phyloP scores from a whole-genome alignment of 2,329 filamentous ascomycete genomes.

The Cercospora sp. region DNA sequence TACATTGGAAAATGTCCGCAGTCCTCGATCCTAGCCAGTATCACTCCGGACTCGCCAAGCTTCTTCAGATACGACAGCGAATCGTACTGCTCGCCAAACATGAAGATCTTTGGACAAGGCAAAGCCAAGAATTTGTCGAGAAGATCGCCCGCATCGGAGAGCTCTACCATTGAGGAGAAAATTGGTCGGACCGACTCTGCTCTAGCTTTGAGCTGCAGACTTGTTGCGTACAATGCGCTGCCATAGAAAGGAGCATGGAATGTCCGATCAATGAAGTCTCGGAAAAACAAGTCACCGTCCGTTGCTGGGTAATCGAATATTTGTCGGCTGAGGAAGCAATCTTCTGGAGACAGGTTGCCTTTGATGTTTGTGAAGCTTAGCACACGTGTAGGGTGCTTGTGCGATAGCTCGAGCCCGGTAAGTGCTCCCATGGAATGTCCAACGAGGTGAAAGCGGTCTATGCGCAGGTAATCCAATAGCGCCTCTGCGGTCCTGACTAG shows the following conservation, averaged over 20 bases:
- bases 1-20: not conserved
- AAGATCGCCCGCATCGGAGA: not conserved
- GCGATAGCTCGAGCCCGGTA: not conserved
- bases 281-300: not conserved
- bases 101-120: not conserved
- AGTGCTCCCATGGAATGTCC: not conserved
- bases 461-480: not conserved
- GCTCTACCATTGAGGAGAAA: not conserved
- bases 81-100: not conserved
- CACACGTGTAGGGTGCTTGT: not conserved
- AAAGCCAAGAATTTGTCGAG: not conserved
- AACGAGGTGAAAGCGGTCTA: not conserved
- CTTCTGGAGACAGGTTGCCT: not conserved
- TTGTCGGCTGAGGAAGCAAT: not conserved
- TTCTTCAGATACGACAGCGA: not conserved
- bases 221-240: not conserved
- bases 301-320: not conserved
- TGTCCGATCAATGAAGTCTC: not conserved
- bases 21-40: not conserved
- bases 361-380: not conserved
- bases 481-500: not conserved
- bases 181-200: not conserved
- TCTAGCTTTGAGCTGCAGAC: not conserved
- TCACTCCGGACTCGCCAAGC: not conserved
- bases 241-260: not conserved